Evolutionary conservation across 2,329 filamentous ascomycete genomes (phyloP).

Genomic region (Epichloe bromicola): DNA sequence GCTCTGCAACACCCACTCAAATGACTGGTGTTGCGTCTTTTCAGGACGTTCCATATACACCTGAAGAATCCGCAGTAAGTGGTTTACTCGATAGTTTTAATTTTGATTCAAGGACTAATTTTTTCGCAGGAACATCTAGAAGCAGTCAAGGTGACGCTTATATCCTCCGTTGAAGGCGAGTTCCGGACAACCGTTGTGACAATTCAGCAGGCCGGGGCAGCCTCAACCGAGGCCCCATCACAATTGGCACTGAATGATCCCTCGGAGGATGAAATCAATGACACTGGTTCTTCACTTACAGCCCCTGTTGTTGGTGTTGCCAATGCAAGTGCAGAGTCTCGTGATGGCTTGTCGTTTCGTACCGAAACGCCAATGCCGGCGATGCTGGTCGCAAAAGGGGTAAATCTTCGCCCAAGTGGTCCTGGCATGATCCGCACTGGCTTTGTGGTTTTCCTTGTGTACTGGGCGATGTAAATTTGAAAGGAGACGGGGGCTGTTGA

Average conservation of each 20-base stretch:
- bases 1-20: background rate
- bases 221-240: background rate
- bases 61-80: background rate
- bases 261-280: background rate
- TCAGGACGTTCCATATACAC: background rate
- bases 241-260: background rate
- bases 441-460: background rate
- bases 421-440: background rate
- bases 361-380: slow-evolving; percentile 1
- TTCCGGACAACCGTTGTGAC: slow-evolving; percentile 11
- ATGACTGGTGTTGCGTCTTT: background rate
- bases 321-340: background rate
- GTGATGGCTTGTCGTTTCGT: background rate
- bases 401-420: background rate
- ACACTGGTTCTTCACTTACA: background rate
- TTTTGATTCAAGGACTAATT: background rate
- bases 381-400: background rate
- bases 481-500: background rate
- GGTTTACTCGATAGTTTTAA: background rate
- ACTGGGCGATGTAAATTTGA: background rate
- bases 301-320: background rate
- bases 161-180: slow-evolving; percentile 11
- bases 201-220: background rate
- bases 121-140: background rate
- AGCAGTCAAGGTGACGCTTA: slow-evolving; percentile 12